Conservation (phyloP, 371 early-diverging fungal species). For the Basidiobolus meristosporus region DNA sequence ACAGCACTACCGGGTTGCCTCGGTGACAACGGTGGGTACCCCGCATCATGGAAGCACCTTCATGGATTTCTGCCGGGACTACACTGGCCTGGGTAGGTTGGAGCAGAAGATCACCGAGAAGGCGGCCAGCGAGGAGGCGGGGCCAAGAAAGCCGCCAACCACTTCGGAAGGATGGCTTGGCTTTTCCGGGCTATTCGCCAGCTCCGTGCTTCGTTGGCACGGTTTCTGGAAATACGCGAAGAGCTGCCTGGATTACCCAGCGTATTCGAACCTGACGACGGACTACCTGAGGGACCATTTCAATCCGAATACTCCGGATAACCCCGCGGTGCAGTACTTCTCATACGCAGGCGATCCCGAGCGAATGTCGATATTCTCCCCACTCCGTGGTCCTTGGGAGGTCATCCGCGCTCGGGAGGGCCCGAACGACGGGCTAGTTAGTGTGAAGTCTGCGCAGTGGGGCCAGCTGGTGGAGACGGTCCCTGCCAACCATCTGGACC, state of each 20-base stretch:
- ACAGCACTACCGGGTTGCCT: conserved; percentile 33
- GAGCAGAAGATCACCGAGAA: conserved; percentile 1
- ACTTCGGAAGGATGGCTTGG: not conserved
- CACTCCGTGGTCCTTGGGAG: conserved; percentile 16
- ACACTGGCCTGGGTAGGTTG: conserved; percentile 25
- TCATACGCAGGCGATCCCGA: conserved; percentile 52
- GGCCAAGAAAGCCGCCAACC: not conserved
- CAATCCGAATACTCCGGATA: conserved; percentile 69
- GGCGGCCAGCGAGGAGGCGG: not conserved
- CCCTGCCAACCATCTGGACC: conserved; percentile 68
- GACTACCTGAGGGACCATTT: conserved; percentile 63
- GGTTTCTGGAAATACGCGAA: conserved; percentile 1
- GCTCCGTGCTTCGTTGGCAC: not conserved
- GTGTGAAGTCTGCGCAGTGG: conserved; percentile 60
- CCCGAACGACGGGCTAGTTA: conserved; percentile 79
- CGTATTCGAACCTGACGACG: conserved; percentile 72
- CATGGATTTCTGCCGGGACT: conserved; percentile 80
- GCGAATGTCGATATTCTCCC: conserved; percentile 8
- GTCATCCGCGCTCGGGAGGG: conserved; percentile 59
- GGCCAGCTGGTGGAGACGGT: conserved; percentile 66
- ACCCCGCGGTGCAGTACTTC: conserved; percentile 53
- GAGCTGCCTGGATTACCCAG: conserved; percentile 53
- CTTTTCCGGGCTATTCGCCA: not conserved
- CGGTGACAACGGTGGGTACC: conserved; percentile 72
- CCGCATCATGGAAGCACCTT: conserved; percentile 79